Percentiles rank a stretch among this genome's conserved stretches.
Evolutionary conservation across 345 rosid genomes (phyloP).

Genomic region (Salix caprea): DNA sequence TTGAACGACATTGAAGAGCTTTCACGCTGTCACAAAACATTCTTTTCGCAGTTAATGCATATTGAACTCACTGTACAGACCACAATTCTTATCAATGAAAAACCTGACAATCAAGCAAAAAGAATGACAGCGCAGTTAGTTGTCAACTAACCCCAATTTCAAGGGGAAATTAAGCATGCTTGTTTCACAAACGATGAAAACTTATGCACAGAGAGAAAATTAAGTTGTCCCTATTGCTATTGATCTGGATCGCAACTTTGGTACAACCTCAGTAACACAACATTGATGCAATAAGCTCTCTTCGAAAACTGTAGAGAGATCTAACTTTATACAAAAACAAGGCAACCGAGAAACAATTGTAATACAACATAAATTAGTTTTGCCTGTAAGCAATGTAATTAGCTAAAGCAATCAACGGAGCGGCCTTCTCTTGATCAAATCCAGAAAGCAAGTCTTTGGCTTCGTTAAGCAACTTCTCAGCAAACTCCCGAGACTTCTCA

Average conservation of each 20-base stretch:
- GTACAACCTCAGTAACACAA: background rate
- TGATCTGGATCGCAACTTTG: background rate
- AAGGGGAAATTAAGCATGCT: background rate
- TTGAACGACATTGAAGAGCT: background rate
- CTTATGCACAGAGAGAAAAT: background rate
- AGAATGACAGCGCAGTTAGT: background rate
- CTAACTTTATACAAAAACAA: background rate
- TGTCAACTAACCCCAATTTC: background rate
- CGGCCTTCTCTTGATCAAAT: constrained; percentile 64
- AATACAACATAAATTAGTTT: constrained; percentile 29
- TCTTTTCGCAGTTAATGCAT: background rate
- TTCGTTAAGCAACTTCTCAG: constrained; percentile 60
- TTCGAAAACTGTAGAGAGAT: background rate
- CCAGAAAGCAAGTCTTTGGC: constrained; percentile 57
- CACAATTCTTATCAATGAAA: background rate
- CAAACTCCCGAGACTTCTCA: constrained; percentile 67
- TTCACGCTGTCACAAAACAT: background rate
- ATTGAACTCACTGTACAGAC: background rate
- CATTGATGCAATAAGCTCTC: background rate
- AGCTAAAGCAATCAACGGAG: constrained; percentile 86
- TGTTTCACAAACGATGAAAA: background rate
- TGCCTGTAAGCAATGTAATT: constrained; percentile 81
- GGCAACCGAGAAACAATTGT: background rate
- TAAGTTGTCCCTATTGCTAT: background rate
- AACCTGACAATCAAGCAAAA: background rate